A percentile compares a stretch with the other conserved stretches of the same genome.
Conservation (phyloP, 768 basidiomycete genomes). For the Psilocybe cyanescens region DNA sequence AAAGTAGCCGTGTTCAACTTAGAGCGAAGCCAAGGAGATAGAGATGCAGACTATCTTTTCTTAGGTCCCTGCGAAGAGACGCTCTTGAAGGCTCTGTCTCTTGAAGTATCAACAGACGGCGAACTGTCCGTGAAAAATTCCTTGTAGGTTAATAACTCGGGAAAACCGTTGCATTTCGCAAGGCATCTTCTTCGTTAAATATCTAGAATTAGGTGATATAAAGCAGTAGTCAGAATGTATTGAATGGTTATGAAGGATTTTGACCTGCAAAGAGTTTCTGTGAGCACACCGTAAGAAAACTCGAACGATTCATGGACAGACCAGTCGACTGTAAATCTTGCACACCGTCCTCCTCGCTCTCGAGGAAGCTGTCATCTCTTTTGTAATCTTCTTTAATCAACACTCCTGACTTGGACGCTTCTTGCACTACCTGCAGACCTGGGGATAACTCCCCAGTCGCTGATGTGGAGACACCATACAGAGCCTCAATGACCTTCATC, state of each 20-base stretch:
- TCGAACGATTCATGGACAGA: neutral
- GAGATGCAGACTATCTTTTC: constrained; percentile 53
- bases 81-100: constrained; percentile 44
- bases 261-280: neutral
- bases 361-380: neutral
- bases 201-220: neutral
- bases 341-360: neutral
- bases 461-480: constrained; percentile 51
- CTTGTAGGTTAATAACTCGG: neutral
- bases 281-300: neutral
- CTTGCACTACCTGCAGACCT: constrained; percentile 51
- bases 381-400: constrained; percentile 6
- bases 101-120: constrained; percentile 19
- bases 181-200: neutral
- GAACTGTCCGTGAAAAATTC: constrained; percentile 11
- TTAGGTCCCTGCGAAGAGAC: constrained; percentile 51
- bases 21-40: constrained; percentile 37
- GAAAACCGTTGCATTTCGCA: neutral
- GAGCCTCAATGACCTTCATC: constrained; percentile 48
- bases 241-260: neutral
- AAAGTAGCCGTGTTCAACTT: constrained; percentile 44
- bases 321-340: neutral
- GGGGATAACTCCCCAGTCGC: constrained; percentile 34
- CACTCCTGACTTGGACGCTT: constrained; percentile 23
- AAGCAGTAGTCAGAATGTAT: neutral